Conservation (phyloP, 768 basidiomycete species). For the Leccinum olivaceopallidum region DNA sequence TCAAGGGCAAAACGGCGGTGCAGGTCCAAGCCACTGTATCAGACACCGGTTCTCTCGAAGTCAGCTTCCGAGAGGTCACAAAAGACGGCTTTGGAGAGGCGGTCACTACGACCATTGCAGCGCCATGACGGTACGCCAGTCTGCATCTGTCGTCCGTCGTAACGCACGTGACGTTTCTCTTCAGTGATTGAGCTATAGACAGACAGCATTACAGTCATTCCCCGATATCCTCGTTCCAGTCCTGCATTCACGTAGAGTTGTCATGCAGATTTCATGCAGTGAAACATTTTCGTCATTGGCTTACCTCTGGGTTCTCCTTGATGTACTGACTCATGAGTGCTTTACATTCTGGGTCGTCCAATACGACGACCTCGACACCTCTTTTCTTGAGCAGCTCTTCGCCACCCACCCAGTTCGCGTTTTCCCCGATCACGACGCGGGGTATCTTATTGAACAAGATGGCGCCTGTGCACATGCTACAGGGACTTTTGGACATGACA, state of each 20-base stretch:
- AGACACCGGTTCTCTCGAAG: slow-evolving; percentile 35
- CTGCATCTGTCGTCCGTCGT: background rate
- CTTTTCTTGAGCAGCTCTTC: slow-evolving; percentile 52
- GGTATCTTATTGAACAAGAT: slow-evolving; percentile 65
- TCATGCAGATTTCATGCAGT: slow-evolving; percentile 10
- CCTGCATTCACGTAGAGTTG: slow-evolving; percentile 32
- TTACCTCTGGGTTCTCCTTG: slow-evolving; percentile 52
- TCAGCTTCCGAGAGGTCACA: slow-evolving; percentile 41
- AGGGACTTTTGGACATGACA: slow-evolving; percentile 40
- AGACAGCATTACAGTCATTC: slow-evolving; percentile 27
- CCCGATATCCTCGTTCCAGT: slow-evolving; percentile 67
- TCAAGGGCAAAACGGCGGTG: slow-evolving; percentile 51
- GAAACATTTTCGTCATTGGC: slow-evolving; percentile 6
- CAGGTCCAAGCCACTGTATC: slow-evolving; percentile 44
- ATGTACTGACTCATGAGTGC: slow-evolving; percentile 59
- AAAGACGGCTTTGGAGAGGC: slow-evolving; percentile 36
- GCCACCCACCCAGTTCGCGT: slow-evolving; percentile 50
- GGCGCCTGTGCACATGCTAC: slow-evolving; percentile 66
- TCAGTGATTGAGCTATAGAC: slow-evolving; percentile 11
- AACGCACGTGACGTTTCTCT: background rate
- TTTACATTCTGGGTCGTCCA: slow-evolving; percentile 52
- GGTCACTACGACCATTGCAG: slow-evolving; percentile 29
- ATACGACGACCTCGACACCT: slow-evolving; percentile 55
- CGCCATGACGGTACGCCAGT: slow-evolving; percentile 19
- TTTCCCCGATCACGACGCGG: slow-evolving; percentile 67